Conservation (phyloP, 2,329 filamentous ascomycete genomes). For the Ascocoryne sarcoides region DNA sequence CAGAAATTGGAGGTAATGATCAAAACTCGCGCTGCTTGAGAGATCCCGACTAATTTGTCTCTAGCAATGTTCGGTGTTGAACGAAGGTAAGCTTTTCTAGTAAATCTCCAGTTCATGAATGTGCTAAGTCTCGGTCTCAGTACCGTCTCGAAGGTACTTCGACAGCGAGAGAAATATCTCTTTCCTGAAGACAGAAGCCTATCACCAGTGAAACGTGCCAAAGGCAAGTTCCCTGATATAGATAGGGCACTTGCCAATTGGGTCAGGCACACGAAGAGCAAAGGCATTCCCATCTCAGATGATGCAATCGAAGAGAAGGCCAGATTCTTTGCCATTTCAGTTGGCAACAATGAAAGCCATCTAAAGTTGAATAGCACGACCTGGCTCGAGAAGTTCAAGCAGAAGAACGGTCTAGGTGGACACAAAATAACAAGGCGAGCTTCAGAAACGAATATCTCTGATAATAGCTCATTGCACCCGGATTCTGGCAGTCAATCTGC, state of each 20-base stretch:
- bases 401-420: constrained; percentile 46
- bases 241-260: constrained; percentile 85
- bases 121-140: constrained; percentile 38
- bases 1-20: constrained; percentile 76
- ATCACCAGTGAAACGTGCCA: constrained; percentile 73
- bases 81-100: constrained; percentile 62
- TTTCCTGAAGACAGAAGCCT: constrained; percentile 69
- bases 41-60: constrained; percentile 28
- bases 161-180: constrained; percentile 91
- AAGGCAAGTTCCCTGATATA: constrained; percentile 83
- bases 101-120: constrained; percentile 11
- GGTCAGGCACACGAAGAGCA: constrained; percentile 71
- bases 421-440: constrained; percentile 45
- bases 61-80: constrained; percentile 87
- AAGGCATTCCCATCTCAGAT: constrained; percentile 66
- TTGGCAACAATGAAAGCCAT: constrained; percentile 62
- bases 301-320: constrained; percentile 81
- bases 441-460: constrained; percentile 63
- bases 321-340: constrained; percentile 67
- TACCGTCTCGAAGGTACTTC: constrained; percentile 96
- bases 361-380: constrained; percentile 61
- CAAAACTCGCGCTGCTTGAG: constrained; percentile 8
- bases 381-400: constrained; percentile 95
- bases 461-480: constrained; percentile 49
- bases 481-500: constrained; percentile 46